A percentile compares a stretch with the other conserved stretches of the same genome.
phyloP scores from a whole-genome alignment of 495 filamentous ascomycete genomes.

The Parachaetomium inaequale region DNA sequence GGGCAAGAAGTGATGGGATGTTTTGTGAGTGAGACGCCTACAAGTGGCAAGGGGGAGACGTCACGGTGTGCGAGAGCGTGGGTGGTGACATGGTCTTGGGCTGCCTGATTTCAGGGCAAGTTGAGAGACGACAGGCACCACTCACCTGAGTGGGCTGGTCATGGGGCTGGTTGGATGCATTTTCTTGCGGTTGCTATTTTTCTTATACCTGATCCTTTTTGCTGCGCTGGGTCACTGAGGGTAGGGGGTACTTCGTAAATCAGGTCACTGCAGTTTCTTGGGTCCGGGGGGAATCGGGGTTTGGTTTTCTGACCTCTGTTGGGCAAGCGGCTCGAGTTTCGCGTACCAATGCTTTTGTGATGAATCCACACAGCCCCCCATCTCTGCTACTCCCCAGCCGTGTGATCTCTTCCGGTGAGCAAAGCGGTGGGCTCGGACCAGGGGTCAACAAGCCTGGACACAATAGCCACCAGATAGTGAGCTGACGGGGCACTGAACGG shows the following conservation, averaged over 20 bases:
- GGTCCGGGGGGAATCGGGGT: not conserved
- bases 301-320: conserved; percentile 1
- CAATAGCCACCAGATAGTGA: not conserved
- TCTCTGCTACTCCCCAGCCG: not conserved
- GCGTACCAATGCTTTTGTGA: not conserved
- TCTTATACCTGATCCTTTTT: not conserved
- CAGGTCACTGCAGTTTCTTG: not conserved
- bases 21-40: conserved; percentile 1
- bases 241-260: too few species aligned
- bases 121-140: not conserved
- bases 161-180: not conserved
- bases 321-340: not conserved
- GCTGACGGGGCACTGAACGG: not conserved
- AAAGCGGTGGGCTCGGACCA: not conserved
- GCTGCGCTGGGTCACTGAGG: not conserved
- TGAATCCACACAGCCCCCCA: too few species aligned
- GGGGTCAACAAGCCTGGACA: not conserved
- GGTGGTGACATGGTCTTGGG: not conserved
- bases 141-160: not conserved
- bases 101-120: not conserved
- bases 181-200: not conserved
- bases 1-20: conserved; percentile 6
- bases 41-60: not conserved
- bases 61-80: not conserved
- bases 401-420: not conserved